Conservation (phyloP, 2,329 filamentous ascomycete species). For the Capronia americana region DNA sequence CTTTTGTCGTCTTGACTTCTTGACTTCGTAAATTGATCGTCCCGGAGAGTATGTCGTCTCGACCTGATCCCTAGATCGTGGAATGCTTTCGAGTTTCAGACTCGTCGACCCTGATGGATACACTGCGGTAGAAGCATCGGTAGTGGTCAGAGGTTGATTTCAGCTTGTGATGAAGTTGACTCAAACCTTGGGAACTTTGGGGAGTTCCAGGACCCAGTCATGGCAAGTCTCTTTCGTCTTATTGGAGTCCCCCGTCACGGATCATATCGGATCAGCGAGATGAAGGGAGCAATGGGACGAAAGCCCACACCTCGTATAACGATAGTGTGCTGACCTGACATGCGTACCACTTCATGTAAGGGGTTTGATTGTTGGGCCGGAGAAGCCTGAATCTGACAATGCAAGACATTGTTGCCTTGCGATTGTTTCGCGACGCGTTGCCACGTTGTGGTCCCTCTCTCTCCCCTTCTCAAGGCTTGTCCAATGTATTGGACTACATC, state of each 20-base stretch:
- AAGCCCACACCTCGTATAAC: constrained; percentile 20
- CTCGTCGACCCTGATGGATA: background rate
- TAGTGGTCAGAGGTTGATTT: constrained; percentile 4
- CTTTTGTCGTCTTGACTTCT: background rate
- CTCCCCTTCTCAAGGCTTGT: constrained; percentile 9
- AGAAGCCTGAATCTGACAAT: constrained; percentile 19
- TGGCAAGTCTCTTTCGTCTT: background rate
- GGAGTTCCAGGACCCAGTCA: background rate
- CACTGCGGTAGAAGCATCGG: background rate
- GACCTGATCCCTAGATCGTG: background rate
- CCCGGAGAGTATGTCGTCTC: background rate
- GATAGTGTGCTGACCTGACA: constrained; percentile 11
- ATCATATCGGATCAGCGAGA: constrained; percentile 5
- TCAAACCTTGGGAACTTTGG: background rate
- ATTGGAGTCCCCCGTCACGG: constrained; percentile 7
- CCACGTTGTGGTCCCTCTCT: background rate
- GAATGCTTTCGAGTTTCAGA: background rate
- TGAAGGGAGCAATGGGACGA: background rate
- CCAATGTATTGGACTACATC: constrained; percentile 15
- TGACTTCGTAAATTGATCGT: background rate
- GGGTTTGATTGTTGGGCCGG: constrained; percentile 5
- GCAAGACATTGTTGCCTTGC: constrained; percentile 24
- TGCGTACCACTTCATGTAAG: constrained; percentile 10
- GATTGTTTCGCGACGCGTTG: background rate
- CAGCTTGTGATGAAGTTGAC: constrained; percentile 9